Conservation (phyloP, 495 filamentous ascomycete species). For the Aspergillus diversus region DNA sequence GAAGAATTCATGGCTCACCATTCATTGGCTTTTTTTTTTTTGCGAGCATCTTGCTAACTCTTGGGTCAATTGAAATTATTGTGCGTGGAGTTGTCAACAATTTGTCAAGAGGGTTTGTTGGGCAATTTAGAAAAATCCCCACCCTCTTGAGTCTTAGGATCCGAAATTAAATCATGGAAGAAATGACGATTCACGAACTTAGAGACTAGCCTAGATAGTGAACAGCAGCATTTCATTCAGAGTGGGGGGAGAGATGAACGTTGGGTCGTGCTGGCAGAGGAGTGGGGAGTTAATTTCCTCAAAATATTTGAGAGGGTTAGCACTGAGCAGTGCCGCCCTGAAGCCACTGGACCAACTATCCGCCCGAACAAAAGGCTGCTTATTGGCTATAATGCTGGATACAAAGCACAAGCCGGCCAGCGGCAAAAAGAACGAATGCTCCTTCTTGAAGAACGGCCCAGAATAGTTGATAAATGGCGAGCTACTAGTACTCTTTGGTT, state of each 20-base stretch:
- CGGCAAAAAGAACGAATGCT: too few relatives aligned
- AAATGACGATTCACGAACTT: background rate
- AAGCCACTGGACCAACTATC: too few relatives aligned
- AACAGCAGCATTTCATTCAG: background rate
- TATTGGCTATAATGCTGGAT: too few relatives aligned
- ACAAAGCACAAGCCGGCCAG: too few relatives aligned
- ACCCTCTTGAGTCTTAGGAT: background rate
- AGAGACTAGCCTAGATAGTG: background rate
- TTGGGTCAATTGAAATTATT: background rate
- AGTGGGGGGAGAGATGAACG: background rate
- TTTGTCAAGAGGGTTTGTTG: background rate
- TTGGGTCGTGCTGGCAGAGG: background rate
- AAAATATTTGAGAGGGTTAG: too few relatives aligned
- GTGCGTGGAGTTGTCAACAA: background rate
- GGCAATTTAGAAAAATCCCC: background rate
- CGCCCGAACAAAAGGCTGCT: too few relatives aligned
- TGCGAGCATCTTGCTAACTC: background rate
- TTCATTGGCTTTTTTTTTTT: background rate
- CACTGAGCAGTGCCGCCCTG: too few relatives aligned
- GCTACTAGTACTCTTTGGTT: too few relatives aligned
- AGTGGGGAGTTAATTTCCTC: slow-evolving; percentile 7
- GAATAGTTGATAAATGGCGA: too few relatives aligned
- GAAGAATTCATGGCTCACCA: background rate
- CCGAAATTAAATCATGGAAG: background rate
- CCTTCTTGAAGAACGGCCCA: too few relatives aligned